Conservation (phyloP, 257 asterid species). For the Henckelia pumila region DNA sequence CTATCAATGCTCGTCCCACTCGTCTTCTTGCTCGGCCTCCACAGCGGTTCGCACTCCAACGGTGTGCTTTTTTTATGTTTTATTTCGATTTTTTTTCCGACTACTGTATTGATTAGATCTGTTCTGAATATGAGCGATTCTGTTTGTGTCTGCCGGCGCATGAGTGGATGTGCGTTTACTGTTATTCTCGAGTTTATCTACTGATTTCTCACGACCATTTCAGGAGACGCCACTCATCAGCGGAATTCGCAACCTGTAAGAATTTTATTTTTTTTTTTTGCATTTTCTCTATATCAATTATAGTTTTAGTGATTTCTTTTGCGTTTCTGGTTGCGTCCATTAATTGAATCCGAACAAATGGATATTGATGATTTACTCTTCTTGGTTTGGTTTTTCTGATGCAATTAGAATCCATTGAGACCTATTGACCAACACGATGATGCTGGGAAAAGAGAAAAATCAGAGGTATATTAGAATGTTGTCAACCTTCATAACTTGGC, state of each 20-base stretch:
- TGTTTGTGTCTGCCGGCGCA: not conserved
- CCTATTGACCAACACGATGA: constrained; percentile 38
- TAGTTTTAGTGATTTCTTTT: constrained; percentile 12
- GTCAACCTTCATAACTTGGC: constrained; percentile 5
- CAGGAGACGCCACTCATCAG: constrained; percentile 64
- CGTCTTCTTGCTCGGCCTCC: constrained; percentile 79
- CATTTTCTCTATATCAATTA: not conserved
- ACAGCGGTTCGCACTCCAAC: constrained; percentile 58
- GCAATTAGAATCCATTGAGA: constrained; percentile 42
- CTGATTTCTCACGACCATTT: constrained; percentile 24
- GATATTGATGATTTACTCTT: constrained; percentile 14
- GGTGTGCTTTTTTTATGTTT: constrained; percentile 33
- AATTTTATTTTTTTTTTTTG: constrained; percentile 25
- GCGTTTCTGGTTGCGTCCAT: not conserved
- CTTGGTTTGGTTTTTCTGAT: constrained; percentile 19
- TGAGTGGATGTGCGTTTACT: not conserved
- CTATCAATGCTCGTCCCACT: constrained; percentile 97
- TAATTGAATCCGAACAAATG: constrained; percentile 3
- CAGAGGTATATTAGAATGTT: constrained; percentile 45
- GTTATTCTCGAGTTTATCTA: constrained; percentile 18
- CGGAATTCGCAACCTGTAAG: constrained; percentile 66
- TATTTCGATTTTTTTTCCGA: constrained; percentile 11
- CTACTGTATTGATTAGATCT: not conserved
- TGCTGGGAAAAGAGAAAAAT: constrained; percentile 34
- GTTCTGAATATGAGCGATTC: not conserved